Evolutionary conservation across 495 filamentous ascomycete species (phyloP).

Genomic region (Xylaria palmicola): DNA sequence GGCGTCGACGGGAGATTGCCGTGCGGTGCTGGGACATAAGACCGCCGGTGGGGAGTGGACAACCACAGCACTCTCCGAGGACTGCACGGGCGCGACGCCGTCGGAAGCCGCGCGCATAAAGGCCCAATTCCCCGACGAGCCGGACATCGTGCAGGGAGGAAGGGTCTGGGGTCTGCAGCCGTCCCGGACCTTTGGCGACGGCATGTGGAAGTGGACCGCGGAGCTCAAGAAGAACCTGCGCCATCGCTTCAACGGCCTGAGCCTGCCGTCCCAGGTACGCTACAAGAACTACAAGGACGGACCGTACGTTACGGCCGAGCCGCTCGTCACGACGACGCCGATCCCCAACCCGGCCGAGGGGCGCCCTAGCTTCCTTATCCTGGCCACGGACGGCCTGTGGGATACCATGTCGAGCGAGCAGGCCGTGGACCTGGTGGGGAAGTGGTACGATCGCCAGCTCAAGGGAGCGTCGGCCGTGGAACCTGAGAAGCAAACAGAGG

Average conservation of each 20-base stretch:
- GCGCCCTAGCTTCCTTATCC: constrained; percentile 55
- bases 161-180: constrained; percentile 57
- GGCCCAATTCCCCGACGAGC: constrained; percentile 59
- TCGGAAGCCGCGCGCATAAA: constrained; percentile 51
- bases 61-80: constrained; percentile 51
- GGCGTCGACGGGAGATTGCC: constrained; percentile 59
- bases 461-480: constrained; percentile 14
- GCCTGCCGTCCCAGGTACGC: constrained; percentile 35
- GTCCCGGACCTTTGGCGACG: constrained; percentile 64
- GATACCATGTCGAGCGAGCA: constrained; percentile 58
- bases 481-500: constrained; percentile 8
- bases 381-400: constrained; percentile 67
- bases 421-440: constrained; percentile 56
- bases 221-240: constrained; percentile 44
- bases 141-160: constrained; percentile 51
- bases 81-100: constrained; percentile 58
- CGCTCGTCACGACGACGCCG: constrained; percentile 56
- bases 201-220: constrained; percentile 60
- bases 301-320: constrained; percentile 66
- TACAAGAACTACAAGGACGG: constrained; percentile 46
- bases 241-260: constrained; percentile 47
- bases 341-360: constrained; percentile 37
- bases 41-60: constrained; percentile 46
- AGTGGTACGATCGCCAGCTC: constrained; percentile 49
- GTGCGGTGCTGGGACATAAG: constrained; percentile 59